A percentile compares a stretch with the other conserved stretches of the same genome.
These are phyloP conservation scores for Neurospora sublineolata DNA, from an alignment of 495 filamentous ascomycete genomes.

Conservation along the genomic window DNA sequence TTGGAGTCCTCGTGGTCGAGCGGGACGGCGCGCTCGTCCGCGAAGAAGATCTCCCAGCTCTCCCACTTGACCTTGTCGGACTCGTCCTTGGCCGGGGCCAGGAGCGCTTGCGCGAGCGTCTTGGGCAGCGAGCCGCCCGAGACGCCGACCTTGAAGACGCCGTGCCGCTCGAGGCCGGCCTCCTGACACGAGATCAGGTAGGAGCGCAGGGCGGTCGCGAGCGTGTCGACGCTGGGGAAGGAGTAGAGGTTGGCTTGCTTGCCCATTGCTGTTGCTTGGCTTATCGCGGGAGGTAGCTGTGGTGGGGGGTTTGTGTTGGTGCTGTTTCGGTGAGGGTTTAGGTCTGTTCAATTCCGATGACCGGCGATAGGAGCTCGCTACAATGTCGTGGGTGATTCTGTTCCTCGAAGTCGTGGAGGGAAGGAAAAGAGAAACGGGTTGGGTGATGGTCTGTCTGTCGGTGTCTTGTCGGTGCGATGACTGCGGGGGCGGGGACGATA, in stretches of 20 bases:
- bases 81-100: slow-evolving; percentile 51
- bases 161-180: slow-evolving; percentile 65
- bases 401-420: neutral
- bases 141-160: slow-evolving; percentile 77
- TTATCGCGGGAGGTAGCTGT: neutral
- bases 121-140: slow-evolving; percentile 90
- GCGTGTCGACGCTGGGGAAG: slow-evolving; percentile 53
- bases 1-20: slow-evolving; percentile 90
- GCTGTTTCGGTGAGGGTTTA: neutral
- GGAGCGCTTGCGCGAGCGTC: slow-evolving; percentile 68
- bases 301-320: neutral
- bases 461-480: neutral
- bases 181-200: slow-evolving; percentile 76
- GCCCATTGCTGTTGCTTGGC: slow-evolving; percentile 36
- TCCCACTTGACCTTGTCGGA: slow-evolving; percentile 57
- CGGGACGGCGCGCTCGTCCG: slow-evolving; percentile 89
- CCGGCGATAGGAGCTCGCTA: neutral
- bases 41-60: slow-evolving; percentile 97
- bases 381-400: neutral
- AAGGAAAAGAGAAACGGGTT: neutral
- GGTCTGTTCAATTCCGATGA: neutral
- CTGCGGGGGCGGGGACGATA: neutral
- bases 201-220: slow-evolving; percentile 62
- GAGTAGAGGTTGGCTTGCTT: slow-evolving; percentile 78
- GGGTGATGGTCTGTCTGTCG: neutral